Base-by-base conservation (phyloP, 2,329 filamentous ascomycete genomes). In the Eurotiales sp. region DNA sequence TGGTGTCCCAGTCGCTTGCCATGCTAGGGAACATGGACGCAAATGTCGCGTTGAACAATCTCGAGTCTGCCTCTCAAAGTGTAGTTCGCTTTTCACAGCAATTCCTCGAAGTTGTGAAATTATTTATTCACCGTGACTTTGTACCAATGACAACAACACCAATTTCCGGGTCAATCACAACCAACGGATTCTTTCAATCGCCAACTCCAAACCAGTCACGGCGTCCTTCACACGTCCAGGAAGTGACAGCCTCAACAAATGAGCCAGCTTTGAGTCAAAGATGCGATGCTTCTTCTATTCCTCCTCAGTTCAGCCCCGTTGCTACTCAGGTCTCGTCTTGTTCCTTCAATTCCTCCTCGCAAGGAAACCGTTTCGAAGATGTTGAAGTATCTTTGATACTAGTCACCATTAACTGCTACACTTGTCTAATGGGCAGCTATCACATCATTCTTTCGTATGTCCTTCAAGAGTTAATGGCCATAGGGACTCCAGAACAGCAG, bases 391-490 rank as follows among this genome's bases (percentile, higher is more conserved):
- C 52, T 4, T 23, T 50, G 43, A 51, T 45, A 32, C 17, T 54
- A 10, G 52, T 44, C 21, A 45, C 46, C n/a, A 47, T 54, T 17
- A 55, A 50, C 50, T 53, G 53, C 43, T 55, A 55, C 36, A 53
- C 45, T n/a, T 55, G 50, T 34, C 40, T 55, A 15, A 23, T 48
- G n/a, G 50, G 50, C 12, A 48, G 41, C n/a, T 55, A 55, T 32
- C 50, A 55, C 25, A 41, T 51, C 23, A 53, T 55, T 15, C 42
- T 55, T 21, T 46, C 53, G n/a, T 50, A 51, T 36, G 21, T 55
- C 29, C 37, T 55, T 23, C 50, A 55, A 14, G 50, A 52, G 17
- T 29, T 55, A 27, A 50, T 48, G 40, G 49, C 41, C 19, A 15
- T 37, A 5, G 21, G 30, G 8, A 32, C 53, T 29, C 32, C 42